Evolutionary conservation across 768 basidiomycete genomes (phyloP).

Genomic region (Jaapia argillacea): DNA sequence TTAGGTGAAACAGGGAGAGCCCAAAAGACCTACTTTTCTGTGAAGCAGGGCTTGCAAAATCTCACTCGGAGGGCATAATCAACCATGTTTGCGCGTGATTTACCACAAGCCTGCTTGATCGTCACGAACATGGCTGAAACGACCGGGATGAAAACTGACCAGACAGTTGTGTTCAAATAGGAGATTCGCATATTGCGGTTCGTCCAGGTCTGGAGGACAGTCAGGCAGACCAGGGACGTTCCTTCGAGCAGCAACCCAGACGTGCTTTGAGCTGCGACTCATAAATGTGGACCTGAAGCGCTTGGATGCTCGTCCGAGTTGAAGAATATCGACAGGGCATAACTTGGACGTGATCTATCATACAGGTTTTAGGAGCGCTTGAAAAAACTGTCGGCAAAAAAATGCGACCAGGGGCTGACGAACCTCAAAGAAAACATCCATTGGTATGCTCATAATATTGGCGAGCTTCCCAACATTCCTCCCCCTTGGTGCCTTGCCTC

Average conservation of each 20-base stretch:
- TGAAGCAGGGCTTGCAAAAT: not conserved
- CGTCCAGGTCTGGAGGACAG: slow-evolving; percentile 2
- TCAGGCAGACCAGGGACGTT: not conserved
- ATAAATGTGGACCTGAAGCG: not conserved
- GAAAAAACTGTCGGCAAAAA: too few species aligned
- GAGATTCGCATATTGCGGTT: slow-evolving; percentile 1
- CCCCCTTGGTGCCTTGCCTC: too few species aligned
- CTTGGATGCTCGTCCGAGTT: not conserved
- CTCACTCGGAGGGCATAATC: not conserved
- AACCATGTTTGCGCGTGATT: not conserved
- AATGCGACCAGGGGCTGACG: too few species aligned
- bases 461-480: too few species aligned
- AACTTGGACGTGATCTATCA: not conserved
- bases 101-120: not conserved
- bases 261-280: not conserved
- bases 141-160: not conserved
- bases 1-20: not conserved
- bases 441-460: too few species aligned
- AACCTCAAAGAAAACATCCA: too few species aligned
- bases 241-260: not conserved
- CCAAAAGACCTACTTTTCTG: not conserved
- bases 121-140: not conserved
- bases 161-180: slow-evolving; percentile 1
- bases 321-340: not conserved
- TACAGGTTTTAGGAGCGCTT: too few species aligned